phyloP scores from a whole-genome alignment of 345 rosid genomes.

The Clarkia xantiana region DNA sequence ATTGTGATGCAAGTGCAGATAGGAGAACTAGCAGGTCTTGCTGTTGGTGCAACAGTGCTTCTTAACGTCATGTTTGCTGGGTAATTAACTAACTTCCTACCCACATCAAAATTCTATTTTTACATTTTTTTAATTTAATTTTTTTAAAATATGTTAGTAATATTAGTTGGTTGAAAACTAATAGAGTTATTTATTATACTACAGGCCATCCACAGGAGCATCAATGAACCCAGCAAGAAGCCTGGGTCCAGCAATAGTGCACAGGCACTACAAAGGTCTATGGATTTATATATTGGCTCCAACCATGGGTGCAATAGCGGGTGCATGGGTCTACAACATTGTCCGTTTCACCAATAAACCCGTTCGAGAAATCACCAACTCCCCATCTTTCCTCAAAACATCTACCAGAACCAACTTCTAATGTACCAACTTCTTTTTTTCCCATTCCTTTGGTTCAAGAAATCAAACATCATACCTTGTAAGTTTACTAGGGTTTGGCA shows the following conservation, averaged over 20 bases:
- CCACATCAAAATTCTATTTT: not conserved
- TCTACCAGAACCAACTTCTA: no score
- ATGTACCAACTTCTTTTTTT: no score
- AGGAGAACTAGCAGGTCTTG: conserved; percentile 21
- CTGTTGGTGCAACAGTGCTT: conserved; percentile 22
- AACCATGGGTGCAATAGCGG: conserved; percentile 24
- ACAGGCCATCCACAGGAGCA: conserved; percentile 46
- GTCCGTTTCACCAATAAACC: conserved; percentile 9
- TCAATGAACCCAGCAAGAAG: conserved; percentile 51
- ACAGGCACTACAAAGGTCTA: conserved; percentile 26
- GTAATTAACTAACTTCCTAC: conserved; percentile 13
- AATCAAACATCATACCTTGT: no score
- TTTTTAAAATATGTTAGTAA: not conserved
- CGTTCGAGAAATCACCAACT: no score
- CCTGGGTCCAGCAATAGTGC: conserved; percentile 33
- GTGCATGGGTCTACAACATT: conserved; percentile 14
- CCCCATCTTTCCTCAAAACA: no score
- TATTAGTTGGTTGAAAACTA: no score
- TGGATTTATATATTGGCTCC: conserved; percentile 35
- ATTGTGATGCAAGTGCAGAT: conserved; percentile 14
- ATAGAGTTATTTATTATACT: conserved; percentile 1
- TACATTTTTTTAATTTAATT: not conserved
- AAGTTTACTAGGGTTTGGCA: no score
- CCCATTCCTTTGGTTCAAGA: no score
- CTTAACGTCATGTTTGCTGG: conserved; percentile 30